Evolutionary conservation across 78 protist species (phyloP), one percentile per base, ranked within the genome.

Genomic region (Dictyostelium intermedium): DNA sequence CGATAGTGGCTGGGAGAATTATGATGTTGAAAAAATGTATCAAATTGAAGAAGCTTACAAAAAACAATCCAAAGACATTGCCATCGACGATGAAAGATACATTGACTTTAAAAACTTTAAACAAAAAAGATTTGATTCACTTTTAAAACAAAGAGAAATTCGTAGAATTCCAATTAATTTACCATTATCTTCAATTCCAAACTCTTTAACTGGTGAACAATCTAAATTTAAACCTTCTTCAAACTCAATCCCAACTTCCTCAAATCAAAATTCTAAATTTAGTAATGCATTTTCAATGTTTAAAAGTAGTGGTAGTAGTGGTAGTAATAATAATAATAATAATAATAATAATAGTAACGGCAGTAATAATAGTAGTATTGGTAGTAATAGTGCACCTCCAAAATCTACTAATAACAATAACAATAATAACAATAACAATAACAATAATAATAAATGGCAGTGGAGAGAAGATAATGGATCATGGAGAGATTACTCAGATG

Each of bases 401-500:
- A 74, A 27, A 20, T 13, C 47, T 18, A 45, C 53, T 20, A 53
- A 25, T 34, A 45, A 27, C 7, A 81, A 81, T 25, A 53, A 25
- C 13, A 53, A 35, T 30, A 78, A 34, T 69, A 72, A 43, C 76
- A 61, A 60, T n/a, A 78, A 25, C 30, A 74, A n/a, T n/a, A 78
- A 13, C 23, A 81, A 81, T 13, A 39, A n/a, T 20, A 56, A 76
- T 11, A 73, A 34, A 23, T 91, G 95, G 95, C 25, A 47, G 39
- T 91, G 95, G 95, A 73, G 70, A 66, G 82, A 85, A 45, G 84
- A 66, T 27, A 74, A 50, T 32, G 41, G 56, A 35, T 25, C 47
- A n/a, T 91, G 95, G 95, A 56, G 10, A 5, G 70, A 37, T 3
- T 91, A 91, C 45, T 34, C 45, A 8, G 47, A 41, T 41, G 56